phyloP scores from a whole-genome alignment of 129 eudicot genomes.

The Apium graveolens region DNA sequence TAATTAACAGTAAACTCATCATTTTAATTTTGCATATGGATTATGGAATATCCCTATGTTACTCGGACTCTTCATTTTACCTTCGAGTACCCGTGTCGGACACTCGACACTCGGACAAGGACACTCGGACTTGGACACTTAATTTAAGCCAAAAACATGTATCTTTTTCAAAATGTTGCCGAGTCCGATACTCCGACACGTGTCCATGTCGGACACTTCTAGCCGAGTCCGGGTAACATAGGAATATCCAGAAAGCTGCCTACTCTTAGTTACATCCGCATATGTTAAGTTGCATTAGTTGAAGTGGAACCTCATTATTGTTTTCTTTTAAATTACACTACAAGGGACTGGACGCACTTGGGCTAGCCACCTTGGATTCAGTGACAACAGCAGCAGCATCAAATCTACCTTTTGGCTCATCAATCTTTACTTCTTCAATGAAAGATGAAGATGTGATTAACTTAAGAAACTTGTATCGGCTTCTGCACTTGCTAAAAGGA shows the following conservation, averaged over 20 bases:
- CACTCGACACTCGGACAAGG: no score
- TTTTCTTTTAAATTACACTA: background rate
- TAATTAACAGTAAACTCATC: background rate
- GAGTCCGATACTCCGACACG: no score
- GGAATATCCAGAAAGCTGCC: background rate
- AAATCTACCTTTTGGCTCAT: conserved; percentile 50
- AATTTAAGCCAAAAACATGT: no score
- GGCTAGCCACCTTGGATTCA: conserved; percentile 69
- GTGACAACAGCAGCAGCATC: conserved; percentile 37
- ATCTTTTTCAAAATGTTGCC: no score
- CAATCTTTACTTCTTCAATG: conserved; percentile 42
- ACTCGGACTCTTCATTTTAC: no score
- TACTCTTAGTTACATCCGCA: background rate
- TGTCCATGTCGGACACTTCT: no score
- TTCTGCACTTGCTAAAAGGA: conserved; percentile 55
- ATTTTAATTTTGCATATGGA: background rate
- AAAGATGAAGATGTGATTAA: conserved; percentile 67
- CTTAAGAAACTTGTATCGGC: conserved; percentile 69
- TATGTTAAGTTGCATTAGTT: conserved; percentile 10
- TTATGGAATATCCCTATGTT: no score
- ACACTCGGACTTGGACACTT: no score
- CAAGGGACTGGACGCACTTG: conserved; percentile 96
- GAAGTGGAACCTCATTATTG: conserved; percentile 3
- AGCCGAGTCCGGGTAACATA: no score
- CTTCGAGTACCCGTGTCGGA: no score